Evolutionary conservation across 2,329 filamentous ascomycete genomes (phyloP).

Genomic region (Pleurostoma richardsiae): DNA sequence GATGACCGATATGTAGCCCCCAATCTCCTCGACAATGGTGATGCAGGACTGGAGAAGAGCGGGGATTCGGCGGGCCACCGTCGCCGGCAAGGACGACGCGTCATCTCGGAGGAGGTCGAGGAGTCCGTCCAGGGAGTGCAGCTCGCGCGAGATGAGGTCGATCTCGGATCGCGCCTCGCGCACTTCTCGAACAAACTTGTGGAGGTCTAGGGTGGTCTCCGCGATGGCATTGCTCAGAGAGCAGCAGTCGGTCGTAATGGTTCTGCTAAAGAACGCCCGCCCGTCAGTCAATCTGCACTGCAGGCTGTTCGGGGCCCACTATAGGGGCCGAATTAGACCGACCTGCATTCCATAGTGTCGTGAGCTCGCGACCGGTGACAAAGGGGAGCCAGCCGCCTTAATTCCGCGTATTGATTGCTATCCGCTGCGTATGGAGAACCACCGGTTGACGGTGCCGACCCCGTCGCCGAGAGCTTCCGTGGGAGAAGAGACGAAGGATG

Average conservation of each 20-base stretch:
- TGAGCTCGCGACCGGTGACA: too few relatives aligned
- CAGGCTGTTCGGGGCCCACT: too few relatives aligned
- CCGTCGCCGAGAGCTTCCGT: too few relatives aligned
- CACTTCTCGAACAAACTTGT: conserved; percentile 31
- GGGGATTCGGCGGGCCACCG: conserved; percentile 28
- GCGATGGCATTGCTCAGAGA: conserved; percentile 26
- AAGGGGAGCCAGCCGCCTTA: too few relatives aligned
- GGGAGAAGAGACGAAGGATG: too few relatives aligned
- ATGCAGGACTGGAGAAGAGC: conserved; percentile 27
- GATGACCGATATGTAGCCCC: conserved; percentile 23
- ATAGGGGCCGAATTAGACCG: too few relatives aligned
- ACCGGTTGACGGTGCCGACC: too few relatives aligned
- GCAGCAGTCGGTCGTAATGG: conserved; percentile 31
- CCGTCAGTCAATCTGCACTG: too few relatives aligned
- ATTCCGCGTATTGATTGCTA: too few relatives aligned
- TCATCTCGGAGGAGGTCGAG: conserved; percentile 33
- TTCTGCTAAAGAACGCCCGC: conserved; percentile 14
- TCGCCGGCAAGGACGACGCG: conserved; percentile 25
- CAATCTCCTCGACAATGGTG: conserved; percentile 27
- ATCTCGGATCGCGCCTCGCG: conserved; percentile 33
- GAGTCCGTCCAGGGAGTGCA: conserved; percentile 33
- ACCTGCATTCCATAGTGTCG: too few relatives aligned
- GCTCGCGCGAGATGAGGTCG: conserved; percentile 30
- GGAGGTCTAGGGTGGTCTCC: conserved; percentile 23
- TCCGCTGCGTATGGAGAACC: too few relatives aligned